phyloP scores from a whole-genome alignment of 495 filamentous ascomycete genomes.

The Xylaria castorea region DNA sequence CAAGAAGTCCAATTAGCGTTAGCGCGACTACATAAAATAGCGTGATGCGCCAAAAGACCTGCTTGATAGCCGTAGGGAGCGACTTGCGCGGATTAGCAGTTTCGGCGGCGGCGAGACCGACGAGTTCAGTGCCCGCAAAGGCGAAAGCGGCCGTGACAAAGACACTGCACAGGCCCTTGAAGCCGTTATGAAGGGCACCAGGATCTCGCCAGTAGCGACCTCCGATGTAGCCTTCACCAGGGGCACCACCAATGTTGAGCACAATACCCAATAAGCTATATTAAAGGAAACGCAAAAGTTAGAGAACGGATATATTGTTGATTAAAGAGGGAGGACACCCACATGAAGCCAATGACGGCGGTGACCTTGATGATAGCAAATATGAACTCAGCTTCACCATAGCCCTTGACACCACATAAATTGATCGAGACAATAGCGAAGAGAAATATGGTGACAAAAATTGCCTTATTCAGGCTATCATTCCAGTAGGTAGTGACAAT shows the following conservation, averaged over 20 bases:
- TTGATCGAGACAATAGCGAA: constrained; percentile 78
- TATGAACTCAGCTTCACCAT: constrained; percentile 90
- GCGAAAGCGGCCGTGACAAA: constrained; percentile 94
- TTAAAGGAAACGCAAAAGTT: background rate
- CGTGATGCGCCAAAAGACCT: constrained; percentile 95
- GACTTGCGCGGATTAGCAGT: constrained; percentile 86
- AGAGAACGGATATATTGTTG: background rate
- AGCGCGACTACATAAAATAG: constrained; percentile 85
- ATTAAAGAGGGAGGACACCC: constrained; percentile 40
- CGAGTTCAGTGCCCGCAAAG: constrained; percentile 92
- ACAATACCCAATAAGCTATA: constrained; percentile 77
- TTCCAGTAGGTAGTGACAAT: constrained; percentile 91
- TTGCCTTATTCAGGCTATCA: constrained; percentile 66
- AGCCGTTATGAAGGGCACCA: constrained; percentile 89
- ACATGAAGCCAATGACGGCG: constrained; percentile 90
- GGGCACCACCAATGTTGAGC: constrained; percentile 80
- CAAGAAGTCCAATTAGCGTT: constrained; percentile 73
- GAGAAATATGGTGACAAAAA: constrained; percentile 88
- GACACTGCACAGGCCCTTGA: constrained; percentile 92
- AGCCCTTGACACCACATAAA: constrained; percentile 83
- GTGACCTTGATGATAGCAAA: constrained; percentile 87
- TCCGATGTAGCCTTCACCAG: constrained; percentile 79
- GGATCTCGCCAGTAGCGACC: constrained; percentile 83
- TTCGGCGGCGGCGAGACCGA: constrained; percentile 88
- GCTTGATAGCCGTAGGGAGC: constrained; percentile 84